A percentile compares a stretch with the other conserved stretches of the same genome.
Conservation (phyloP, 2,329 filamentous ascomycete species). For the Aspergillus bombycis region DNA sequence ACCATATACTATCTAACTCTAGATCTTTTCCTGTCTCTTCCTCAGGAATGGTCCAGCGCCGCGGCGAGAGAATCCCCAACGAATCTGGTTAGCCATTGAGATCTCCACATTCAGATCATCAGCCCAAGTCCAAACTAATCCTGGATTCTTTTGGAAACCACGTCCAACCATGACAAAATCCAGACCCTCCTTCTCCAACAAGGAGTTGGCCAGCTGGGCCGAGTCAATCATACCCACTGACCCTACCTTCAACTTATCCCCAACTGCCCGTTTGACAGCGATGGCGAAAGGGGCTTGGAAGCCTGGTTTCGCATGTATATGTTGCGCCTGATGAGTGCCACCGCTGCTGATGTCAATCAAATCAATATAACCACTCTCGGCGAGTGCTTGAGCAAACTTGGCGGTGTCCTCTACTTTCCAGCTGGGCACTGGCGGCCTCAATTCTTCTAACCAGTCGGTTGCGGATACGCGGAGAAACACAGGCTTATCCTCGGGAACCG, state of each 20-base stretch:
- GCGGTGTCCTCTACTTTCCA: conserved; percentile 72
- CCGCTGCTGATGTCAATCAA: conserved; percentile 74
- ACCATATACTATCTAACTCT: background rate
- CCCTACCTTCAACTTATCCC: conserved; percentile 69
- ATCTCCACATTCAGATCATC: conserved; percentile 72
- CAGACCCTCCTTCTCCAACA: conserved; percentile 55
- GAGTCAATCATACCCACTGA: conserved; percentile 74
- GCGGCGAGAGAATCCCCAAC: conserved; percentile 54
- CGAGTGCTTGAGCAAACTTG: conserved; percentile 67
- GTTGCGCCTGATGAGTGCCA: conserved; percentile 28
- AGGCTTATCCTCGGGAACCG: conserved; percentile 68
- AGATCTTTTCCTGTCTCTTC: conserved; percentile 17
- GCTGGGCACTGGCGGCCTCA: conserved; percentile 58
- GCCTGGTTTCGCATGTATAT: conserved; percentile 55
- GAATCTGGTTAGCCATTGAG: conserved; percentile 71
- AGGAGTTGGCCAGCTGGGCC: conserved; percentile 67
- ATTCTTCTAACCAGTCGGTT: conserved; percentile 72
- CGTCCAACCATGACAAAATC: conserved; percentile 75
- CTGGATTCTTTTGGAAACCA: conserved; percentile 80
- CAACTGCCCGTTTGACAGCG: conserved; percentile 70
- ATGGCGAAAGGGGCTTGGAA: conserved; percentile 77
- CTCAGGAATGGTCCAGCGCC: conserved; percentile 19
- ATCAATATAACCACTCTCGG: conserved; percentile 71
- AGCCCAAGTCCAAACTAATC: conserved; percentile 73
- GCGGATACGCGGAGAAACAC: conserved; percentile 72